These are phyloP conservation scores for Diaporthe sp. DNA, from an alignment of 2,329 filamentous ascomycete genomes.

Conservation along the genomic window DNA sequence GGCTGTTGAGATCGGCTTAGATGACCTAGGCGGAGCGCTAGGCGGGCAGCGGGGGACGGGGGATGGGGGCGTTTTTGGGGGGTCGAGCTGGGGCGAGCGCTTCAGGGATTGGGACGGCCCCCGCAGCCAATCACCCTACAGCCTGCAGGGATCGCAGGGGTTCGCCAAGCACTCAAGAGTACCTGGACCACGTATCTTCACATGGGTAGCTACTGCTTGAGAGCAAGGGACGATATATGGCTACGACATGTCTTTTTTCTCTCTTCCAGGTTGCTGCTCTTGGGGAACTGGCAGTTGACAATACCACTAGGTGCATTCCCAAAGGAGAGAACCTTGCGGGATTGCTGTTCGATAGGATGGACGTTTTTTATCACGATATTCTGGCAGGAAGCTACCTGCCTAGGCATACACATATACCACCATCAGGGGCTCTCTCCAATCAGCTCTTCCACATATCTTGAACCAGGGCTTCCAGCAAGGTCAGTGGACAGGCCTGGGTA, in stretches of 20 bases:
- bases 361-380: background rate
- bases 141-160: background rate
- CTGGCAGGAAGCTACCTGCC: too few species aligned
- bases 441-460: background rate
- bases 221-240: background rate
- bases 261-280: background rate
- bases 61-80: background rate
- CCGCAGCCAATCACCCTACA: slow-evolving; percentile 26
- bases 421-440: background rate
- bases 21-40: slow-evolving; percentile 11
- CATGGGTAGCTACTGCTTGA: slow-evolving; percentile 5
- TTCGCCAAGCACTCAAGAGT: slow-evolving; percentile 9
- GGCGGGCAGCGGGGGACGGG: background rate
- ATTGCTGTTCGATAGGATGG: background rate
- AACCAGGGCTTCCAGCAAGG: background rate
- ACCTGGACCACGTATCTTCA: background rate
- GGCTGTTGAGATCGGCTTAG: slow-evolving; percentile 24
- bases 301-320: background rate
- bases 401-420: background rate
- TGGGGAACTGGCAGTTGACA: background rate
- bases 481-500: background rate
- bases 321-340: too few species aligned
- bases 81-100: slow-evolving; percentile 29
- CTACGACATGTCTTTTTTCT: too few species aligned
- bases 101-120: slow-evolving; percentile 15